These are phyloP conservation scores for Diaporthe sp. DNA, from an alignment of 2,329 filamentous ascomycete genomes.

Conservation along the genomic window DNA sequence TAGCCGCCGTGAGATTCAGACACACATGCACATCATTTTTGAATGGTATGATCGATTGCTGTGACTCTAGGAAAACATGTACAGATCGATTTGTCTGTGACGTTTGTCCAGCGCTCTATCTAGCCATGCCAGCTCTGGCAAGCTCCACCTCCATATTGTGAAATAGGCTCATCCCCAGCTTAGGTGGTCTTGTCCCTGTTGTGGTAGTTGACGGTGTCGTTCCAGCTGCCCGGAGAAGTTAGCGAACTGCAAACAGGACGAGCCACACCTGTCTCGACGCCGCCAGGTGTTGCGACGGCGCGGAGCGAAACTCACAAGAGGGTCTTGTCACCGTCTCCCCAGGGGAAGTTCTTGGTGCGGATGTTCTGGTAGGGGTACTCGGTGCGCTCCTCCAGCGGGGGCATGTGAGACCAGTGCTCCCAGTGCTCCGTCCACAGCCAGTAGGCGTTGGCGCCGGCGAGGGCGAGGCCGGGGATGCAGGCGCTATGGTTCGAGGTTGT, in stretches of 20 bases:
- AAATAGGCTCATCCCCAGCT: conserved; percentile 40
- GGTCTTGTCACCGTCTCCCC: conserved; percentile 91
- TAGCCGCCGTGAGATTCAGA: not conserved
- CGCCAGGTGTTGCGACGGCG: not conserved
- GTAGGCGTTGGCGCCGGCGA: conserved; percentile 85
- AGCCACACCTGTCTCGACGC: not conserved
- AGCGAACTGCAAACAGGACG: conserved; percentile 31
- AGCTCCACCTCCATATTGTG: conserved; percentile 10
- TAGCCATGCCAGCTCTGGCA: not conserved
- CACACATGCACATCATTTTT: not conserved
- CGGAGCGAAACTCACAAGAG: conserved; percentile 26
- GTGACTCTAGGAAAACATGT: conserved; percentile 49
- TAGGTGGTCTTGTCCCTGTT: conserved; percentile 82
- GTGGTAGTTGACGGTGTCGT: conserved; percentile 95
- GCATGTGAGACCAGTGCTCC: conserved; percentile 91
- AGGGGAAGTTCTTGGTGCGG: conserved; percentile 93
- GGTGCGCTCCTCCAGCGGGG: conserved; percentile 87
- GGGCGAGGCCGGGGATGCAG: conserved; percentile 78
- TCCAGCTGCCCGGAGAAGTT: conserved; percentile 78
- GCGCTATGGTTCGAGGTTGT: conserved; percentile 64
- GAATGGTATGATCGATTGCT: conserved; percentile 39
- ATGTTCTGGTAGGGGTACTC: conserved; percentile 99
- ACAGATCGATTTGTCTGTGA: conserved; percentile 42
- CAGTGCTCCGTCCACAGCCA: conserved; percentile 95
- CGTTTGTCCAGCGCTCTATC: conserved; percentile 34